phyloP scores from a whole-genome alignment of 2,329 filamentous ascomycete species.

The Ceratocystis variospora region DNA sequence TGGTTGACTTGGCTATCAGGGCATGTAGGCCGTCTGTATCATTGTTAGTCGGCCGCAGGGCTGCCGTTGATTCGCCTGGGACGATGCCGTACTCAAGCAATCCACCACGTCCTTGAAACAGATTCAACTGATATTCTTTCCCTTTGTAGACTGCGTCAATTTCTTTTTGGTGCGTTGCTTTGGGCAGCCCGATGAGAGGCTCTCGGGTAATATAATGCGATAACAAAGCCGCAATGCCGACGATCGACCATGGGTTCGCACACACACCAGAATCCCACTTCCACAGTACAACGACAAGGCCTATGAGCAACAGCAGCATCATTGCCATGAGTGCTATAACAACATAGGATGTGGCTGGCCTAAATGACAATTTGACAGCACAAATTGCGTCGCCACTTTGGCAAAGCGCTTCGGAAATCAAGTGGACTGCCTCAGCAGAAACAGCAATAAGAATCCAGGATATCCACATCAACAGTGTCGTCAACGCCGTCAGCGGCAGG shows the following conservation, averaged over 20 bases:
- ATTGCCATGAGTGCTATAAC: background rate
- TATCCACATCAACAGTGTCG: slow-evolving; percentile 1
- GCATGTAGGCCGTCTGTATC: background rate
- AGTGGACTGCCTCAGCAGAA: slow-evolving; percentile 9
- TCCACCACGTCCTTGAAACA: slow-evolving; percentile 10
- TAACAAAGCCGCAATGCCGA: slow-evolving; percentile 10
- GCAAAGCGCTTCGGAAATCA: slow-evolving; percentile 5
- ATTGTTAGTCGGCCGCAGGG: slow-evolving; percentile 9
- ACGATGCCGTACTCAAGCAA: slow-evolving; percentile 16
- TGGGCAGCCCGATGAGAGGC: slow-evolving; percentile 10
- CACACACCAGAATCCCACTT: slow-evolving; percentile 16
- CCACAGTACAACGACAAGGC: slow-evolving; percentile 10
- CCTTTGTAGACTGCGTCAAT: slow-evolving; percentile 9
- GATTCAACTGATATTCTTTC: slow-evolving; percentile 7
- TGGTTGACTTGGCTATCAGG: background rate
- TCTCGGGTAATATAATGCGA: slow-evolving; percentile 1
- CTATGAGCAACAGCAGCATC: slow-evolving; percentile 12
- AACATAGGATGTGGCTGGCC: slow-evolving; percentile 7
- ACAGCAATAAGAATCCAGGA: slow-evolving; percentile 12
- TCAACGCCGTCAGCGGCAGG: slow-evolving; percentile 12
- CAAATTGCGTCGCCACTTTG: background rate
- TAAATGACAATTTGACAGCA: slow-evolving; percentile 10
- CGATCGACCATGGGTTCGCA: slow-evolving; percentile 17
- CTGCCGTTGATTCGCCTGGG: slow-evolving; percentile 9
- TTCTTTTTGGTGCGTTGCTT: background rate